Evolutionary conservation across 2,329 filamentous ascomycete genomes (phyloP), one percentile per base, ranked within the genome.

Genomic region (Colletotrichum sp.): DNA sequence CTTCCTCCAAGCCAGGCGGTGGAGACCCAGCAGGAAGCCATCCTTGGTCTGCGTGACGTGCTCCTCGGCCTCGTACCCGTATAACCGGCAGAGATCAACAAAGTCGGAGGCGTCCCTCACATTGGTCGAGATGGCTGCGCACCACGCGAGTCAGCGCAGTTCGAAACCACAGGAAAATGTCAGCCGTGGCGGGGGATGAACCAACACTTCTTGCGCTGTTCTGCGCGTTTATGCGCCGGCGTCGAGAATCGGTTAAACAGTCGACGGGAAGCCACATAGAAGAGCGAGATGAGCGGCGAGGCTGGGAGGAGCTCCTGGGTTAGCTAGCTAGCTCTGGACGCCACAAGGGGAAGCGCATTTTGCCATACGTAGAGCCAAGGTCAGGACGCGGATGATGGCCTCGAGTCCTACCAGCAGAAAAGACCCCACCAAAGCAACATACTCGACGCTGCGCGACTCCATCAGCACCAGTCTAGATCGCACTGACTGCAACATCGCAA

Each of bases 41-140:
- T 99, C 97, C 77, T 92, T 93, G 3, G 97, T 99, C 85, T 98
- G 96, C 13, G 98, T 95, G 66, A 99, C 93, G 84, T 99, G 97
- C 86, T 99, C 97, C 84, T 99, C 97, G 8, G 96, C 95, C 80
- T 95, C 94, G 85, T 98, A 99, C 63, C 96, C 96, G 84, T 93
- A 98, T 15, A 98, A 87, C 52, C 93, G 93, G 85, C 96, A 99
- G n/a, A 99, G 91, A 82, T 99, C 96, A 62, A 95, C 92, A 83
- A 99, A 99, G 82, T 99, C 97, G 77, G 95, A 92, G 6, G 96
- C 95, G 82, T 97, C 93, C 72, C 95, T 94, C 74, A 99, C 93
- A 11, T 93, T 92, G n/a, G 87, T 90, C 52, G 95, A 95, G 72
- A 95, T 89, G 52, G 91, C 92, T 92, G 78, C 81, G 91, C 92